A percentile compares a stretch with the other conserved stretches of the same genome.
Conservation (phyloP, 1,139 yeast genomes). For the Kodamaea sp. region DNA sequence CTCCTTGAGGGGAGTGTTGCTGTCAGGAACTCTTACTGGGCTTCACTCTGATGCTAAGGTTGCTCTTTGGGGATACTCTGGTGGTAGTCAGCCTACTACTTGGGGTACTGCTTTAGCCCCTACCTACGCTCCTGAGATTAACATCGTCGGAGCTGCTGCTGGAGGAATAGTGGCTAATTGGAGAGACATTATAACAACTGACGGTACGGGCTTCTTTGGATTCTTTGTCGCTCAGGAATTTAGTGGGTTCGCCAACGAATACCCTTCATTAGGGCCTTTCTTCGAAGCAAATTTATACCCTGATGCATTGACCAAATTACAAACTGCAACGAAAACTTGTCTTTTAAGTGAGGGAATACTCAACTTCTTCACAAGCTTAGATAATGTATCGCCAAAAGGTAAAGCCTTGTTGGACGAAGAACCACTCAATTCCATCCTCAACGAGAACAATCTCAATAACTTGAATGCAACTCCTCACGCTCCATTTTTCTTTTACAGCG, state of each 20-base stretch:
- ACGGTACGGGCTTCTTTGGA: slow-evolving; percentile 26
- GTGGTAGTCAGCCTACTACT: slow-evolving; percentile 35
- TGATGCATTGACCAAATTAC: background rate
- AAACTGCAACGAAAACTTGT: slow-evolving; percentile 1
- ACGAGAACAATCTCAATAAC: too few species aligned
- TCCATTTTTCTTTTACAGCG: slow-evolving; percentile 38
- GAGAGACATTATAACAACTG: slow-evolving; percentile 18
- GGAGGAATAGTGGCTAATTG: slow-evolving; percentile 35
- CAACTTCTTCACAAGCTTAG: background rate
- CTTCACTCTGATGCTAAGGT: slow-evolving; percentile 23
- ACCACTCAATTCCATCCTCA: too few species aligned
- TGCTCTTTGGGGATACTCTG: slow-evolving; percentile 39
- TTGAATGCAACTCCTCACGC: too few species aligned
- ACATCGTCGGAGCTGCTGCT: slow-evolving; percentile 32
- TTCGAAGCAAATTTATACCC: slow-evolving; percentile 5
- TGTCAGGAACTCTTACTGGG: slow-evolving; percentile 25
- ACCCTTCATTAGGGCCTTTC: slow-evolving; percentile 19
- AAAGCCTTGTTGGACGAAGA: slow-evolving; percentile 15
- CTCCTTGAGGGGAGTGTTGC: slow-evolving; percentile 27
- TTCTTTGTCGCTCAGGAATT: slow-evolving; percentile 29
- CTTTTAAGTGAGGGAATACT: background rate
- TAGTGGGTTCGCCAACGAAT: slow-evolving; percentile 29
- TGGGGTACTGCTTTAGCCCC: slow-evolving; percentile 41
- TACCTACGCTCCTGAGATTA: slow-evolving; percentile 33
- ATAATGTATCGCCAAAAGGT: slow-evolving; percentile 2